Percentiles rank a stretch among this genome's conserved stretches.
Conservation (phyloP, 805 yeast genomes). For the Candida nonsorbophila region DNA sequence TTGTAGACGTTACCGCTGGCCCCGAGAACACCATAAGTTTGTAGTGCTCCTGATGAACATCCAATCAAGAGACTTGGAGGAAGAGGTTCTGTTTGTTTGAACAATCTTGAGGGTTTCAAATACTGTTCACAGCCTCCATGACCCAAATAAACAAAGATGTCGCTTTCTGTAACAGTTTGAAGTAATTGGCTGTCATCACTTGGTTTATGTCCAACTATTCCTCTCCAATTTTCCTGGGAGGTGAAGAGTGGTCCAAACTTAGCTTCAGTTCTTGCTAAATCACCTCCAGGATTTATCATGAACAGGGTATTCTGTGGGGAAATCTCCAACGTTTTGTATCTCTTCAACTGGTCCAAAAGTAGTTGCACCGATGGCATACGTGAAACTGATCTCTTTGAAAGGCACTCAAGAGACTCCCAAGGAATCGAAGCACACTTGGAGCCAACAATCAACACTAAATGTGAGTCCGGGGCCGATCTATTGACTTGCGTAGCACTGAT, state of each 20-base stretch:
- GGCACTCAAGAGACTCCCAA: conserved; percentile 76
- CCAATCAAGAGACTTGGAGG: conserved; percentile 76
- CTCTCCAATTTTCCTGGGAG: conserved; percentile 19
- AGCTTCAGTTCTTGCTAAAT: conserved; percentile 61
- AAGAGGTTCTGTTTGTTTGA: conserved; percentile 19
- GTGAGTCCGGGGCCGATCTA: conserved; percentile 25
- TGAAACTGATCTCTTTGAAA: conserved; percentile 54
- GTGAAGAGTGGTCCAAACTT: conserved; percentile 25
- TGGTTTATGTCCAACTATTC: conserved; percentile 54
- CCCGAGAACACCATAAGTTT: conserved; percentile 53
- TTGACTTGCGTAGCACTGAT: conserved; percentile 29
- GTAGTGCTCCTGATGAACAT: conserved; percentile 79
- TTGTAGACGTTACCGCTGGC: conserved; percentile 74
- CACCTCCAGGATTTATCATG: conserved; percentile 79
- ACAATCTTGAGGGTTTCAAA: conserved; percentile 49
- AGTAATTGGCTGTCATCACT: conserved; percentile 44
- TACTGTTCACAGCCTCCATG: conserved; percentile 97
- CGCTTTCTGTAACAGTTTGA: conserved; percentile 28
- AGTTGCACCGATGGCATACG: conserved; percentile 63
- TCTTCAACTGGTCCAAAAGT: conserved; percentile 33
- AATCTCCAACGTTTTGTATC: conserved; percentile 1
- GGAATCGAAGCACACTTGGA: conserved; percentile 67
- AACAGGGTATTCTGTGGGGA: conserved; percentile 20
- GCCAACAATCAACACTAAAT: conserved; percentile 67
- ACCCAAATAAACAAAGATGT: conserved; percentile 74